phyloP scores from a whole-genome alignment of 345 rosid species.

The Cardamine chenopodiifolia region DNA sequence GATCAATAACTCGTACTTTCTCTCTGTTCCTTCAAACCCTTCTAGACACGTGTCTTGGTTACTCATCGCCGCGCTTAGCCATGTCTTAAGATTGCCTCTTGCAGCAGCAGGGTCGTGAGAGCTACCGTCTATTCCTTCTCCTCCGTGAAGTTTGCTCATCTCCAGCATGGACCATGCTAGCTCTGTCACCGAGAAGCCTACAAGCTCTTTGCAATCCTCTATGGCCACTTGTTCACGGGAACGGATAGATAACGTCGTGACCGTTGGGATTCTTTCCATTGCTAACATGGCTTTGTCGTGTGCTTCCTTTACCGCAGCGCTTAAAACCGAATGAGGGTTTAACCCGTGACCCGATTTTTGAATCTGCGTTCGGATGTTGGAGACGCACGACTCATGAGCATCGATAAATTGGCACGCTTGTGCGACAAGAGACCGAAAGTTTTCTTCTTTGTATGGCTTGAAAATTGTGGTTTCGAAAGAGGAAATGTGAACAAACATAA shows the following conservation, averaged over 20 bases:
- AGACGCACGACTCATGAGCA: conserved; percentile 56
- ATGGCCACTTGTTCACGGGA: conserved; percentile 80
- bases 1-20: conserved; percentile 57
- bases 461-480: conserved; percentile 41
- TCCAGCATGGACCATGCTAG: conserved; percentile 86
- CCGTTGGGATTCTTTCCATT: conserved; percentile 54
- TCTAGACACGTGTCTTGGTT: conserved; percentile 94
- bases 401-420: conserved; percentile 56
- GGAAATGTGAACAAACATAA: conserved; percentile 36
- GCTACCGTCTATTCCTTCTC: conserved; percentile 39
- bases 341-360: conserved; percentile 39
- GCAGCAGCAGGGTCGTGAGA: conserved; percentile 45
- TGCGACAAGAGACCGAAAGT: conserved; percentile 47
- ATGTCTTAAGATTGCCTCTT: conserved; percentile 77
- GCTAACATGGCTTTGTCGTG: conserved; percentile 75
- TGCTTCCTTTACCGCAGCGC: conserved; percentile 58
- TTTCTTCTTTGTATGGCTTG: conserved; percentile 39
- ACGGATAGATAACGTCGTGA: conserved; percentile 57
- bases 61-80: conserved; percentile 87
- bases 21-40: conserved; percentile 87
- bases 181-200: conserved; percentile 88
- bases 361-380: conserved; percentile 50
- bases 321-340: conserved; percentile 54
- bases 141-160: conserved; percentile 67
- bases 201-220: conserved; percentile 89